Base-by-base conservation (phyloP, 2,329 filamentous ascomycete genomes). In the Beauveria caledonica region DNA sequence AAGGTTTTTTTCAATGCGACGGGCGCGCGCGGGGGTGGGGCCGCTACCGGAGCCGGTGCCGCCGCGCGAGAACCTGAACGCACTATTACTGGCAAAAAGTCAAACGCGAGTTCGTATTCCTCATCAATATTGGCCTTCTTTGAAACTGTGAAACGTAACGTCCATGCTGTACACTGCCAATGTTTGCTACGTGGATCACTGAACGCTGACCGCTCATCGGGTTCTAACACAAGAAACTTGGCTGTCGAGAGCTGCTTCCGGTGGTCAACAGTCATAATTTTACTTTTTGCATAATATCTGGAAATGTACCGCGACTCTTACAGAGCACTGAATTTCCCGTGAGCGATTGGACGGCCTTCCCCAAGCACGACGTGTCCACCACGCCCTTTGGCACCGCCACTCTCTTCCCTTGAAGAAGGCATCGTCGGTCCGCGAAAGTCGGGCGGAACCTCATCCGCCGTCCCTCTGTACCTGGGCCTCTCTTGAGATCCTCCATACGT, bases 341-440 rank as follows among this genome's bases (percentile, higher is more conserved):
- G 3, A 61, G 45, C 9, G 23, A 46, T 21, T 57, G 59, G 6
- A 54, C 52, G 15, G 52, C 44, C 8, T 10, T 19, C 15, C 59
- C 59, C 5, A 61, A n/a, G 25, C 48, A 46, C 19, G 45, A 50
- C 44, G 42, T 56, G 42, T 62, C 60, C 25, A 64, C 60, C n/a
- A 21, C 42, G 13, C 45, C 46, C 13, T 21, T 8, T 2, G 9
- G 5, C 11, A 39, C 42, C 6, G 63, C 61, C 13, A 66, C 53
- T 29, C 62, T 40, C 19, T 44, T 44, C 3, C 64, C 63, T 6
- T 65, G 42, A 2, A 2, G 62, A 63, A 8, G 62, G 63, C 63
- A 67, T 64, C 8, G 60, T 63, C 19, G 65, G 63, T 2, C 64
- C 65, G 11, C 64, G 52, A 29, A 65, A 67, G 40, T 67, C 61